Evolutionary conservation across 2,329 filamentous ascomycete genomes (phyloP).

Genomic region (Aquanectria penicillioides): DNA sequence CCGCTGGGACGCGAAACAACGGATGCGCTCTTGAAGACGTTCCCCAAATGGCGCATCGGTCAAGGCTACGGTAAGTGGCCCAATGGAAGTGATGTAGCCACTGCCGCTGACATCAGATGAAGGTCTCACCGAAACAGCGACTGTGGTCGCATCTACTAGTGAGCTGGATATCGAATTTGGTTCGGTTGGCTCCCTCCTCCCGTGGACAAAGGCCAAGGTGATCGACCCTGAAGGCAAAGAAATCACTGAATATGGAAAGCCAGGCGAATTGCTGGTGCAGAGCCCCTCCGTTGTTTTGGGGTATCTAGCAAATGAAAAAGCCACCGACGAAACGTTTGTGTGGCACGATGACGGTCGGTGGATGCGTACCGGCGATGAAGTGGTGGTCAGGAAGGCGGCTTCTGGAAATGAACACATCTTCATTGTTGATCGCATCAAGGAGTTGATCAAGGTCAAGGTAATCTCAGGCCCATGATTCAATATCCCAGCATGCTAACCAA

Average conservation of each 20-base stretch:
- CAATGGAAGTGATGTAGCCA: too few species aligned
- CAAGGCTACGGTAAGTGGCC: constrained; percentile 52
- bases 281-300: constrained; percentile 80
- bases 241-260: constrained; percentile 72
- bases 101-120: constrained; percentile 18
- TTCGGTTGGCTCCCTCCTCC: constrained; percentile 73
- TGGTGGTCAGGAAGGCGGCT: constrained; percentile 69
- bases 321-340: constrained; percentile 80
- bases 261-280: constrained; percentile 82
- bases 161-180: constrained; percentile 71
- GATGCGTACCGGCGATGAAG: constrained; percentile 87
- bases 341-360: constrained; percentile 73
- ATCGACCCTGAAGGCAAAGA: constrained; percentile 73
- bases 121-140: constrained; percentile 78
- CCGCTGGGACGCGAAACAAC: constrained; percentile 76
- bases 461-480: too few species aligned
- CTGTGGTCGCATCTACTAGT: constrained; percentile 67
- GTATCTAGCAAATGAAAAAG: constrained; percentile 86
- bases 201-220: constrained; percentile 69
- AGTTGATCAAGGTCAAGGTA: constrained; percentile 81
- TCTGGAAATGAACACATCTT: constrained; percentile 81
- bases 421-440: constrained; percentile 78
- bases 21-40: constrained; percentile 66
- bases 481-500: neutral
- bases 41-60: constrained; percentile 70